Conservation (phyloP, 768 basidiomycete species). For the Nidularia pulvinata region DNA sequence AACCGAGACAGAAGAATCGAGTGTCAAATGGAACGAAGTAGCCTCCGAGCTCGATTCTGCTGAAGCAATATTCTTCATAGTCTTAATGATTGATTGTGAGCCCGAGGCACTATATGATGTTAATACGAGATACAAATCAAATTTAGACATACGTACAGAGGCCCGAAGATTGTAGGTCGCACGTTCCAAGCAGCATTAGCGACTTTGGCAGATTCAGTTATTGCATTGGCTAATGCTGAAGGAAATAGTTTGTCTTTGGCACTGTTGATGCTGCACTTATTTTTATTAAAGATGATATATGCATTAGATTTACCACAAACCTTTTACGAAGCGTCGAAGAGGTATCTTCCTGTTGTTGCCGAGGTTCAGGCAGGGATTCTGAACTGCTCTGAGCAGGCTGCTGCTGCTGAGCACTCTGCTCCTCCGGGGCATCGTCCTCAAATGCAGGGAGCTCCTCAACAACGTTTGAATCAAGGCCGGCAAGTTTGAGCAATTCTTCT, state of each 20-base stretch:
- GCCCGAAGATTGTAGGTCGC: conserved; percentile 66
- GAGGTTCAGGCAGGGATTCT: conserved; percentile 3
- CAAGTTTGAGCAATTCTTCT: conserved; percentile 47
- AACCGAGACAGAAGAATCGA: conserved; percentile 49
- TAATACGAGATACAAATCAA: conserved; percentile 3
- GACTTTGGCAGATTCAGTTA: background rate
- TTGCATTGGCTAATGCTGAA: conserved; percentile 1
- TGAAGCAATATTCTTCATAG: background rate
- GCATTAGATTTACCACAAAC: background rate
- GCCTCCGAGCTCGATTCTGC: no score
- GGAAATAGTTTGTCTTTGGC: conserved; percentile 31
- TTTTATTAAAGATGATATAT: no score
- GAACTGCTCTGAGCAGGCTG: background rate
- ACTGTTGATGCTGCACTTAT: conserved; percentile 29
- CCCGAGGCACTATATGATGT: conserved; percentile 31
- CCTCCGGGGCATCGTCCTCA: conserved; percentile 37
- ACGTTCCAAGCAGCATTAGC: conserved; percentile 26
- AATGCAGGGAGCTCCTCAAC: conserved; percentile 52
- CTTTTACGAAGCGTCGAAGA: background rate
- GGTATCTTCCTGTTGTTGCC: conserved; percentile 4
- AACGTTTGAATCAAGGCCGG: conserved; percentile 37
- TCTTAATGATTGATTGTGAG: conserved; percentile 13
- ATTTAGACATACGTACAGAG: conserved; percentile 42
- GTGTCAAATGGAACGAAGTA: background rate
- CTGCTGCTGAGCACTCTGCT: background rate